phyloP scores from a whole-genome alignment of 2,329 filamentous ascomycete species.

The Diaporthe capsici region DNA sequence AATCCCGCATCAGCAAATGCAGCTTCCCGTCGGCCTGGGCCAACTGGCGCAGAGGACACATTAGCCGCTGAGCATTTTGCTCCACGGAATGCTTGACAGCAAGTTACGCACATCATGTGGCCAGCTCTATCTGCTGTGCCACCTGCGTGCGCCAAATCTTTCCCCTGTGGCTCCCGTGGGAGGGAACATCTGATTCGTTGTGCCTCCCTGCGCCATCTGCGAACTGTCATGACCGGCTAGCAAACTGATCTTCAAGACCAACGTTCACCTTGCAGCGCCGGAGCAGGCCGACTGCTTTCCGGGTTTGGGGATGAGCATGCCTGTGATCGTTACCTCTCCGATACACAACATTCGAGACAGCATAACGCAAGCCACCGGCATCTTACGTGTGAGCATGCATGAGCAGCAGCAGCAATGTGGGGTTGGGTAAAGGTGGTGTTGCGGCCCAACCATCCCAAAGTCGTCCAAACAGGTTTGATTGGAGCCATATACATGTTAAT shows the following conservation, averaged over 20 bases:
- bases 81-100: neutral
- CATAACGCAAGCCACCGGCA: neutral
- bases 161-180: neutral
- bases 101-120: slow-evolving; percentile 16
- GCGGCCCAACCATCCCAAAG: slow-evolving; percentile 5
- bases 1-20: slow-evolving; percentile 4
- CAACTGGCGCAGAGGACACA: neutral
- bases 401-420: neutral
- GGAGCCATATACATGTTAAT: neutral
- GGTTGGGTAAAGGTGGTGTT: slow-evolving; percentile 13
- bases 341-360: slow-evolving; percentile 15
- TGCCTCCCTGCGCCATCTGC: neutral
- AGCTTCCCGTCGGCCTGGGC: slow-evolving; percentile 2
- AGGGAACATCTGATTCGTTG: neutral
- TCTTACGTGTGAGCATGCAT: neutral
- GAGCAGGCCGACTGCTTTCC: neutral
- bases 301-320: neutral
- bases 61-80: neutral
- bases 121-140: slow-evolving; percentile 14
- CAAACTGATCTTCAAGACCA: neutral
- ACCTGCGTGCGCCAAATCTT: slow-evolving; percentile 23
- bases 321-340: neutral
- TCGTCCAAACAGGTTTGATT: neutral
- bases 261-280: neutral
- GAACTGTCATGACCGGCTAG: neutral